Percentiles rank a stretch among this genome's conserved stretches.
phyloP scores from a whole-genome alignment of 768 basidiomycete species.

The Tylopilus rubrobrunneus region DNA sequence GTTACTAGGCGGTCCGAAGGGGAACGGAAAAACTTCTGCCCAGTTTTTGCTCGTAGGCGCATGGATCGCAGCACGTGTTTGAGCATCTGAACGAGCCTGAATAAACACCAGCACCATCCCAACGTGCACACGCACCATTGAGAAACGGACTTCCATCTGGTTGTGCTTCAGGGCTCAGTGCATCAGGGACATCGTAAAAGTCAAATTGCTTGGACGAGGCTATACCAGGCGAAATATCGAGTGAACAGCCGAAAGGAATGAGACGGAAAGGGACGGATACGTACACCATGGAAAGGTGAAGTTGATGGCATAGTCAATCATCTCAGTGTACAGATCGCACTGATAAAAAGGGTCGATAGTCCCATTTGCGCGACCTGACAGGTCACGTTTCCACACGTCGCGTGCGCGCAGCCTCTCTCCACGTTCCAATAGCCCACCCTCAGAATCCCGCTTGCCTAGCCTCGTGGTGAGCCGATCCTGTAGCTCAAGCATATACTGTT shows the following conservation, averaged over 20 bases:
- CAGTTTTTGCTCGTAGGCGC: slow-evolving; percentile 64
- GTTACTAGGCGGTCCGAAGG: too few relatives aligned
- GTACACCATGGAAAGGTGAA: slow-evolving; percentile 61
- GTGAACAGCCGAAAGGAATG: background rate
- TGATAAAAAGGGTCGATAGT: slow-evolving; percentile 59
- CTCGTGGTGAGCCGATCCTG: slow-evolving; percentile 2
- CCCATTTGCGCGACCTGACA: slow-evolving; percentile 48
- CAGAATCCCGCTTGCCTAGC: slow-evolving; percentile 8
- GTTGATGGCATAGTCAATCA: slow-evolving; percentile 67
- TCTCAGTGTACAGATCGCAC: slow-evolving; percentile 57
- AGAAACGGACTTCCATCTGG: slow-evolving; percentile 52
- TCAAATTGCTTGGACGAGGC: slow-evolving; percentile 33
- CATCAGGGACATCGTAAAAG: slow-evolving; percentile 46
- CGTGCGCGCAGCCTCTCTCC: slow-evolving; percentile 17
- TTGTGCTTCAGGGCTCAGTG: slow-evolving; percentile 40
- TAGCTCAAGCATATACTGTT: slow-evolving; percentile 8
- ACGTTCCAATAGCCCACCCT: slow-evolving; percentile 10
- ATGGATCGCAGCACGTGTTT: too few relatives aligned
- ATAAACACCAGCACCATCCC: slow-evolving; percentile 43
- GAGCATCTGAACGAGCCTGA: slow-evolving; percentile 36
- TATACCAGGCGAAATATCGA: background rate
- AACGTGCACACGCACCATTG: slow-evolving; percentile 44
- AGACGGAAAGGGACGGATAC: slow-evolving; percentile 4
- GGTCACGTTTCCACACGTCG: slow-evolving; percentile 42
- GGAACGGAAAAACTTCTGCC: too few relatives aligned